Conservation (phyloP, 805 yeast species). For the Suhomyces emberorum region DNA sequence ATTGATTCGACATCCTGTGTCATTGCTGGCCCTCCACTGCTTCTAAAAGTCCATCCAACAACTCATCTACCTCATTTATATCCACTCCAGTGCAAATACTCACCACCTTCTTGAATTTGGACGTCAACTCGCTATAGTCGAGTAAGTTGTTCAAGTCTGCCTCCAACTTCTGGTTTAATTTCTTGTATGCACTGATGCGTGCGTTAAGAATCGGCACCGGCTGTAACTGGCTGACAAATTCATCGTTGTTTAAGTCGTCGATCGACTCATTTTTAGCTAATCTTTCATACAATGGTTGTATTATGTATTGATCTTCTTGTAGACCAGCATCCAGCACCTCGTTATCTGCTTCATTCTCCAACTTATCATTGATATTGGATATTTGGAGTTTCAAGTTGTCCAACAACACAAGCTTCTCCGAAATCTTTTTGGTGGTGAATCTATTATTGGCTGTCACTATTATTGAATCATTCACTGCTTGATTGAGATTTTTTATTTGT, state of each 20-base stretch:
- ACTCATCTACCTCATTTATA: conserved; percentile 71
- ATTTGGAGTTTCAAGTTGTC: conserved; percentile 52
- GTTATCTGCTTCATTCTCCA: conserved; percentile 49
- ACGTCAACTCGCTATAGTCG: conserved; percentile 39
- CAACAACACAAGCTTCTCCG: conserved; percentile 32
- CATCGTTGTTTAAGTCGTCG: conserved; percentile 24
- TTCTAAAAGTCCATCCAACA: conserved; percentile 79
- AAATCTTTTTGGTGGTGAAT: conserved; percentile 32
- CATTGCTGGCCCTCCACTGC: conserved; percentile 75
- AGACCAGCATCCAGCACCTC: conserved; percentile 42
- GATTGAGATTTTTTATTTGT: conserved; percentile 34
- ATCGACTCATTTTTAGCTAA: conserved; percentile 31
- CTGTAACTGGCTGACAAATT: conserved; percentile 38
- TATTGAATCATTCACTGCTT: conserved; percentile 37
- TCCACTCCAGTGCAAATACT: conserved; percentile 88
- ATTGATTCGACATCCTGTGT: not conserved
- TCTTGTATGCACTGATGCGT: conserved; percentile 73
- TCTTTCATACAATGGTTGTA: conserved; percentile 55
- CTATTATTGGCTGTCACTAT: conserved; percentile 43
- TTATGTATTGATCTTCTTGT: conserved; percentile 84
- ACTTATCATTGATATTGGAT: conserved; percentile 38
- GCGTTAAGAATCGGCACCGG: conserved; percentile 58
- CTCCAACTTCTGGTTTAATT: conserved; percentile 59
- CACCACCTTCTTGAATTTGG: conserved; percentile 83
- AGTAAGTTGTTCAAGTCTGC: conserved; percentile 50